Evolutionary conservation across 106 monocot genomes (phyloP).

Genomic region (Phalaenopsis aphrodite): DNA sequence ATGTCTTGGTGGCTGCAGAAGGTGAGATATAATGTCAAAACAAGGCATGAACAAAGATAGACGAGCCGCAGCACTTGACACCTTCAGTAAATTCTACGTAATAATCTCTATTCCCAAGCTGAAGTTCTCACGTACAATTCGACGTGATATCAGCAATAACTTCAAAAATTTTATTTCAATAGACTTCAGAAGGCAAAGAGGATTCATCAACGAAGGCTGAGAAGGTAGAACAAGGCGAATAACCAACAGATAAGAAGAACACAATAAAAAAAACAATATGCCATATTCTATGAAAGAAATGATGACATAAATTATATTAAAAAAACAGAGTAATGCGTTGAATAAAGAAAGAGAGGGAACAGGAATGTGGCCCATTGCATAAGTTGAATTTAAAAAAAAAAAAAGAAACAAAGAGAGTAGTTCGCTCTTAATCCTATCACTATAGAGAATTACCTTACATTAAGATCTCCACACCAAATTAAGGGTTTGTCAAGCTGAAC

Average conservation of each 20-base stretch:
- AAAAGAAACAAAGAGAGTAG: not conserved
- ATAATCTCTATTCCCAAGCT: not conserved
- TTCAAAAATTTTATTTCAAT: not conserved
- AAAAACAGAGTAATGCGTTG: not conserved
- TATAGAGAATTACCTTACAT: slow-evolving; percentile 69
- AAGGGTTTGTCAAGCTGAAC: slow-evolving; percentile 63
- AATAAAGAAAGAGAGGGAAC: not conserved
- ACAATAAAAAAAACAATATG: not conserved
- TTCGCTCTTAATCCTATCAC: not conserved
- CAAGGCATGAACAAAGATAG: not conserved
- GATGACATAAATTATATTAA: not conserved
- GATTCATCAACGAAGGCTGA: not conserved
- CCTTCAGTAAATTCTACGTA: not conserved
- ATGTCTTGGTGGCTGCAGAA: slow-evolving; percentile 78
- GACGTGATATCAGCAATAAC: not conserved
- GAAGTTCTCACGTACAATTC: not conserved
- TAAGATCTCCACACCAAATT: slow-evolving; percentile 96
- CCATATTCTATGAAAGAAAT: not conserved
- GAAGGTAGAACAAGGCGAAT: not conserved
- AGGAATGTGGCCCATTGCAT: not conserved
- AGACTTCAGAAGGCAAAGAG: not conserved
- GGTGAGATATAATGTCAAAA: not conserved
- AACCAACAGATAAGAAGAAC: not conserved
- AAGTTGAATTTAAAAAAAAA: not conserved
- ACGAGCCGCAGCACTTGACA: not conserved